Evolutionary conservation across 495 filamentous ascomycete genomes (phyloP), one percentile per base, ranked within the genome.

Genomic region (Penicillium lagena): DNA sequence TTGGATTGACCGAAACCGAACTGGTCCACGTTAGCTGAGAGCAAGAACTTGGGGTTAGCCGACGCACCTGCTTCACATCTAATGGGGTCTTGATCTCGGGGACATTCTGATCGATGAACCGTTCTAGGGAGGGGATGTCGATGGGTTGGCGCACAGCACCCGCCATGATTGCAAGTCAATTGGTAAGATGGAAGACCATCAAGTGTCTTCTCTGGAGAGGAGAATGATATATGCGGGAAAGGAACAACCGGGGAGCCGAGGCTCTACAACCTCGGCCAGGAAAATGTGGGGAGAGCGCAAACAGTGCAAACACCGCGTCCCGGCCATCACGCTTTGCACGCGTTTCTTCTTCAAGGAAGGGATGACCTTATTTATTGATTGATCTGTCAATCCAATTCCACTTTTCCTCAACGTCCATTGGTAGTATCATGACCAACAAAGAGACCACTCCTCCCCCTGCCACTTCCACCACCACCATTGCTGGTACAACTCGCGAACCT

Each of bases 1-100:
- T 97, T 98, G 37, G 88, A 95, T 68, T 97, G 93, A 41, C 93
- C 93, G 59, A 91, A 98, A 52, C 89, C 87, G 59, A 96, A 98
- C 85, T 96, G 63, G 22, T 12, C 9, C 35, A 27, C 11, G 55
- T 32, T 42, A 33, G 17, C 14, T 9, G 14, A 9, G 27, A 29
- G 5, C 9, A 13, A 9, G 1, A 29, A 14, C 1, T 38, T 2
- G 9, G 12, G 32, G 29, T 17, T 29, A 13, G 14, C 15, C 29
- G 12, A 49, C 70, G 43, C 70, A 88, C 89, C 82, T 96, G 93
- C 66, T 95, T 89, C 53, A 96, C 70, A 35, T 89, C 81, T 43
- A 98, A 62, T 7, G 93, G 93, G 13, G 78, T 72, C 67, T 83
- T 75, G 59, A 98, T 89, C 49, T 81, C 72, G 2, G 89, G 86